These are phyloP conservation scores for Drosera spatulata DNA, from an alignment of 179 eudicot species.

Conservation along the genomic window DNA sequence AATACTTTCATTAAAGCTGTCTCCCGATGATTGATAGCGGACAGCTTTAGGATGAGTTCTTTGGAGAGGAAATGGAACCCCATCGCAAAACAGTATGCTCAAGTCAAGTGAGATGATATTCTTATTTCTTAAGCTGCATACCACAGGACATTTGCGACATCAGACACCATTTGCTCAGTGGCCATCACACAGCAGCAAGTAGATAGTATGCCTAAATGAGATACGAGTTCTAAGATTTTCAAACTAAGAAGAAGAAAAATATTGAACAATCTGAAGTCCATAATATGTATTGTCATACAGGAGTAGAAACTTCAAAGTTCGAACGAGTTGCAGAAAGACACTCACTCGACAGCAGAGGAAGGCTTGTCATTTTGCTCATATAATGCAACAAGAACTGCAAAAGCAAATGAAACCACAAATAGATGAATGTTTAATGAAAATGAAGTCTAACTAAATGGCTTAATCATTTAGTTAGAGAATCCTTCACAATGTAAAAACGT, in stretches of 20 bases:
- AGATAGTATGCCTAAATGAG: too few relatives aligned
- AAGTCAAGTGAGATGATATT: too few relatives aligned
- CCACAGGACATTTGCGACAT: too few relatives aligned
- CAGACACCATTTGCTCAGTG: too few relatives aligned
- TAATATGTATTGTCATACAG: background rate
- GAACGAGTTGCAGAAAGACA: background rate
- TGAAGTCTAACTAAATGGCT: background rate
- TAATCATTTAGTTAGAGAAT: background rate
- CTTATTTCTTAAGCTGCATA: too few relatives aligned
- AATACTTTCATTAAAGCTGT: too few relatives aligned
- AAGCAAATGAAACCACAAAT: background rate
- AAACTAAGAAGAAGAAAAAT: background rate
- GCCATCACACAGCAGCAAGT: too few relatives aligned
- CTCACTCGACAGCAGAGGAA: constrained; percentile 80
- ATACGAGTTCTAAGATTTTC: too few relatives aligned
- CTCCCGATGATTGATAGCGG: too few relatives aligned
- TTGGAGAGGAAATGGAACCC: too few relatives aligned
- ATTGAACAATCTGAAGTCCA: background rate
- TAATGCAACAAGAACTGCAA: constrained; percentile 75
- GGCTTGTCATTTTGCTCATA: constrained; percentile 91
- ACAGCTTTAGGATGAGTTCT: too few relatives aligned
- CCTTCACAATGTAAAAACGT: background rate
- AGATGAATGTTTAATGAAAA: background rate
- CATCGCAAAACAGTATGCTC: too few relatives aligned
- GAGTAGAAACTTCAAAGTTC: background rate